These are phyloP conservation scores for Taiwanofungus camphoratus DNA, from an alignment of 1,284 basidiomycete species.

Conservation along the genomic window DNA sequence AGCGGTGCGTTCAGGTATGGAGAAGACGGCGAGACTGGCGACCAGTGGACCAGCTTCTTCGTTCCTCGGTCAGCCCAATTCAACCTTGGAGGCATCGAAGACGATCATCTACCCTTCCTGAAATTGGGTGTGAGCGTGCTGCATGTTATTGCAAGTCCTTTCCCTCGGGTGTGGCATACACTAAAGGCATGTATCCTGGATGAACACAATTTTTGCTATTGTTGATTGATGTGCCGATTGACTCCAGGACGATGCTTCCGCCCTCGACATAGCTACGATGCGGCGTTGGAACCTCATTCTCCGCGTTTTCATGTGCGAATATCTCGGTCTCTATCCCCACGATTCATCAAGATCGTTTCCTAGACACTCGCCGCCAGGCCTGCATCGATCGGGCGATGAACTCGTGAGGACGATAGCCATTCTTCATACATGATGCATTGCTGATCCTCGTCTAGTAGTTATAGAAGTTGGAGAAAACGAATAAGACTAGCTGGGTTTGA, in stretches of 20 bases:
- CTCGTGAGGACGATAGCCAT: slow-evolving; percentile 14
- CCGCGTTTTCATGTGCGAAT: slow-evolving; percentile 86
- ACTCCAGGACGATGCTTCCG: slow-evolving; percentile 79
- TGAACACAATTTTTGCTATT: slow-evolving; percentile 1
- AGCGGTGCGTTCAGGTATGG: slow-evolving; percentile 51
- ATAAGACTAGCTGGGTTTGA: neutral
- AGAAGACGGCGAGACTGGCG: slow-evolving; percentile 37
- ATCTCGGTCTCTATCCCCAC: slow-evolving; percentile 67
- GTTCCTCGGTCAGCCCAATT: slow-evolving; percentile 35
- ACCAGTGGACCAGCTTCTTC: slow-evolving; percentile 61
- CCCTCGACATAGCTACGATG: slow-evolving; percentile 83
- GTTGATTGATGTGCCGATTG: slow-evolving; percentile 2
- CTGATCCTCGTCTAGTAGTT: slow-evolving; percentile 7
- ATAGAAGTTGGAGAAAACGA: slow-evolving; percentile 3
- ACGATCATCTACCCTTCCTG: slow-evolving; percentile 95
- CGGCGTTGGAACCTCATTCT: slow-evolving; percentile 87
- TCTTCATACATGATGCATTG: neutral
- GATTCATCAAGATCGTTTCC: neutral
- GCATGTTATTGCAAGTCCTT: slow-evolving; percentile 88
- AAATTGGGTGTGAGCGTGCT: slow-evolving; percentile 80
- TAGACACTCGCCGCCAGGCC: slow-evolving; percentile 1
- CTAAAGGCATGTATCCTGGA: slow-evolving; percentile 44
- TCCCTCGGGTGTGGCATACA: slow-evolving; percentile 91
- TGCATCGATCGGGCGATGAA: slow-evolving; percentile 13
- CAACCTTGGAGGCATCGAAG: slow-evolving; percentile 69